Evolutionary conservation across 345 rosid genomes (phyloP), one percentile per base, ranked within the genome.

Genomic region (Raphanus raphanistrum): DNA sequence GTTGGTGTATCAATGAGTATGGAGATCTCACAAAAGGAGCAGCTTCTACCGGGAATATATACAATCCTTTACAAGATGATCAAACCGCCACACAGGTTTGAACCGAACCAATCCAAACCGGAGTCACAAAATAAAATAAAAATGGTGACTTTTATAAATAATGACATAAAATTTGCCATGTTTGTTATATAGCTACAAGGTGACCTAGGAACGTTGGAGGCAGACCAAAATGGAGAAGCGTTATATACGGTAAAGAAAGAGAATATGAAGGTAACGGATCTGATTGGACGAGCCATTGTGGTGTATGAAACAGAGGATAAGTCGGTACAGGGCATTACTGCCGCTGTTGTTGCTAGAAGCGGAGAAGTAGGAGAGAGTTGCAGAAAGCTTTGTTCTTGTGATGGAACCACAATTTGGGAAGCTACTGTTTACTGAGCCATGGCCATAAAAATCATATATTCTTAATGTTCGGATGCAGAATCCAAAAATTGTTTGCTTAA

Each of bases 11-110:
- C 29, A 57, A 57, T 57, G 61, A 57, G 61, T 57, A 21, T 57
- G 61, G 61, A 57, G 61, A 57, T 57, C 12, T 57, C 61, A 57
- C 61, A 8, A 21, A 57, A 57, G 61, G 61, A 57, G 61, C 61
- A 21, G 61, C 61, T 57, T 57, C 61, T 57, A 57, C 61, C 8
- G 61, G 61, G 29, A 21, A 57, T 0, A 57, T 57, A 57, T 57
- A 57, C 61, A 57, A 57, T 25, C 61, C 61, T 10, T 57, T 57
- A 57, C 61, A 57, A 57, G 29, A 57, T 8, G 61, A 57, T 4
- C 29, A 57, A 21, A 21, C 61, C 13, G 29, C 61, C 61, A 57
- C 29, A 57, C n/a, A 57, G 60, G 60, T 55, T 54, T 54, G 9
- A 54, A 55, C 27, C 27, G 28, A 55, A 17, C 58, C 58, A 52